Evolutionary conservation across 805 yeast genomes (phyloP).

Genomic region (Wickerhamomyces silvicola): DNA sequence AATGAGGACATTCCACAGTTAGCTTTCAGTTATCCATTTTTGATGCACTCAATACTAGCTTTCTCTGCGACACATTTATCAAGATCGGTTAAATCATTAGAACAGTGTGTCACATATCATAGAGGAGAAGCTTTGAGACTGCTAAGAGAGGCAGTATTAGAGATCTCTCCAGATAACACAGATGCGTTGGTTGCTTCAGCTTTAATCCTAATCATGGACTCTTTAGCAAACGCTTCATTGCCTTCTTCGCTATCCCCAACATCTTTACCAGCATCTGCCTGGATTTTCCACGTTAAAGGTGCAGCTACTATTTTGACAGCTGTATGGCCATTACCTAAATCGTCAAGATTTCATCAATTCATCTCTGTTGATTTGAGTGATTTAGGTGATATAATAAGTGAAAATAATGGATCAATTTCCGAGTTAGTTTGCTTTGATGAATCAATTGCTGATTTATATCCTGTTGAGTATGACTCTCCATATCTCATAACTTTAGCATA

Average conservation of each 20-base stretch:
- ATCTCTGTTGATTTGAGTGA: slow-evolving; percentile 88
- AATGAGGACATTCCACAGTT: slow-evolving; percentile 78
- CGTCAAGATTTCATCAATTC: slow-evolving; percentile 58
- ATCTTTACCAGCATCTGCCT: slow-evolving; percentile 84
- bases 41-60: slow-evolving; percentile 88
- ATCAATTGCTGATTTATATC: slow-evolving; percentile 78
- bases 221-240: slow-evolving; percentile 83
- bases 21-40: slow-evolving; percentile 81
- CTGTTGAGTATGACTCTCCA: slow-evolving; percentile 77
- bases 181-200: slow-evolving; percentile 95
- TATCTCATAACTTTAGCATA: slow-evolving; percentile 84
- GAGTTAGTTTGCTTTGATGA: slow-evolving; percentile 79
- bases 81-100: slow-evolving; percentile 67
- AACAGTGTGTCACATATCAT: slow-evolving; percentile 77
- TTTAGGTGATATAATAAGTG: slow-evolving; percentile 56
- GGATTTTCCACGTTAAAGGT: slow-evolving; percentile 96
- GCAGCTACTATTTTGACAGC: slow-evolving; percentile 94
- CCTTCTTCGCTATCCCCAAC: slow-evolving; percentile 26
- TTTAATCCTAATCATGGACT: slow-evolving; percentile 82
- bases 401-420: slow-evolving; percentile 36
- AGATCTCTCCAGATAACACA: slow-evolving; percentile 77
- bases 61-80: slow-evolving; percentile 90
- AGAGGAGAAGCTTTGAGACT: slow-evolving; percentile 80
- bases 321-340: slow-evolving; percentile 84
- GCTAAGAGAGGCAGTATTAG: slow-evolving; percentile 77